phyloP scores from a whole-genome alignment of 2,329 filamentous ascomycete genomes.

The Colletotrichum sp. region DNA sequence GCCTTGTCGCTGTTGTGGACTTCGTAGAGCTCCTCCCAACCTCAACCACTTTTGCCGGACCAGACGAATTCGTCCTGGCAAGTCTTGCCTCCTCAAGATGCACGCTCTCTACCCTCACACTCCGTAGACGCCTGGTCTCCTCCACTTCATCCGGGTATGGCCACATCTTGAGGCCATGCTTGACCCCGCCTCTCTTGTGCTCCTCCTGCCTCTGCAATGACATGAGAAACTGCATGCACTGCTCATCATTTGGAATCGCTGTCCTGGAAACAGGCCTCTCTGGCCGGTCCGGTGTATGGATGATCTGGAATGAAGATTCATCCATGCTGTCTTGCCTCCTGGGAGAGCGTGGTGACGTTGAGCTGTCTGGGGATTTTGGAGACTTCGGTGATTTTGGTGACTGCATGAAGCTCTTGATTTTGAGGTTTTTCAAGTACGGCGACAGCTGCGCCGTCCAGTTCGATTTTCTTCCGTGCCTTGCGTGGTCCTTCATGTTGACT shows the following conservation, averaged over 20 bases:
- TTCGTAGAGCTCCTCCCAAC: slow-evolving; percentile 15
- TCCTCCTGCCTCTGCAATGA: slow-evolving; percentile 17
- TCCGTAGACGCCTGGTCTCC: background rate
- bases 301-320: slow-evolving; percentile 9
- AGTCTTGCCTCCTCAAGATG: slow-evolving; percentile 15
- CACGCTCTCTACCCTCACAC: slow-evolving; percentile 11
- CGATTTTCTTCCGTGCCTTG: slow-evolving; percentile 13
- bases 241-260: slow-evolving; percentile 19
- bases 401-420: slow-evolving; percentile 5
- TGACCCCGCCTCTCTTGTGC: background rate
- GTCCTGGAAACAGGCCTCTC: slow-evolving; percentile 14
- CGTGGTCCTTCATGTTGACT: slow-evolving; percentile 19
- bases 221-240: slow-evolving; percentile 23
- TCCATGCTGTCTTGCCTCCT: background rate
- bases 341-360: background rate
- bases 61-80: slow-evolving; percentile 14
- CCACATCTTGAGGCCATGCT: slow-evolving; percentile 8
- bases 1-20: background rate
- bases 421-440: slow-evolving; percentile 10
- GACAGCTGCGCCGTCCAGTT: slow-evolving; percentile 15
- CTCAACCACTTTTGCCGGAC: slow-evolving; percentile 11
- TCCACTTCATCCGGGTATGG: slow-evolving; percentile 9
- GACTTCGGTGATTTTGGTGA: slow-evolving; percentile 4
- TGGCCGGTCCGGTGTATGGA: slow-evolving; percentile 20
- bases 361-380: background rate